Percentiles rank a stretch among this genome's conserved stretches.
These are phyloP conservation scores for Fragaria nilgerrensis DNA, from an alignment of 306 rosid genomes.

Conservation along the genomic window DNA sequence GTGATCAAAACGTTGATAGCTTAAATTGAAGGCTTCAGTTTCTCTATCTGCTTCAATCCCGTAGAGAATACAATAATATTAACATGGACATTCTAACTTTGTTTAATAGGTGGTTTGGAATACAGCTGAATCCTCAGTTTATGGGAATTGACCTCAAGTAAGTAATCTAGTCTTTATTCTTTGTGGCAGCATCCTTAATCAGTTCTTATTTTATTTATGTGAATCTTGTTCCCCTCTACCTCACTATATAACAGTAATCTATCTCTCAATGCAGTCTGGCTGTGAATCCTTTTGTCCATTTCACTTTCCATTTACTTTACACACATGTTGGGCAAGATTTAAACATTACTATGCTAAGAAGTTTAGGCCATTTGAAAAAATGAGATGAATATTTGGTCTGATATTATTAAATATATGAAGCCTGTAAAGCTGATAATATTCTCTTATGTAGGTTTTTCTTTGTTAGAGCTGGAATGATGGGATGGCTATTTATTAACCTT, in stretches of 20 bases:
- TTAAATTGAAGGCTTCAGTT: constrained; percentile 3
- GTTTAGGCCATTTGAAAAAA: constrained; percentile 1
- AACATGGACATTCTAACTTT: constrained; percentile 18
- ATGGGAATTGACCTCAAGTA: constrained; percentile 96
- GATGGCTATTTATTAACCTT: constrained; percentile 86
- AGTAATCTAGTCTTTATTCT: constrained; percentile 48
- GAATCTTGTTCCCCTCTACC: neutral
- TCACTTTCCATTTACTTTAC: neutral
- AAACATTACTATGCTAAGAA: neutral
- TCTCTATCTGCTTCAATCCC: constrained; percentile 18
- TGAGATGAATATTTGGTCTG: constrained; percentile 21
- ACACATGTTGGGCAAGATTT: neutral
- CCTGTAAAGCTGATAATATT: constrained; percentile 8
- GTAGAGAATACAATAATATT: constrained; percentile 22
- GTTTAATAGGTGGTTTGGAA: constrained; percentile 88
- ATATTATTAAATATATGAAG: constrained; percentile 17
- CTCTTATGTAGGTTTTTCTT: constrained; percentile 79
- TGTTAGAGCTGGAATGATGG: constrained; percentile 99
- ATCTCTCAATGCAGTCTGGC: neutral
- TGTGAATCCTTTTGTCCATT: neutral
- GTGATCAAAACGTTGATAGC: neutral
- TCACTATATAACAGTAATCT: neutral
- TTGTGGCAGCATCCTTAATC: neutral
- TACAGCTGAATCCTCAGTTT: constrained; percentile 91
- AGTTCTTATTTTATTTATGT: neutral